Evolutionary conservation across 2,329 filamentous ascomycete species (phyloP).

Genomic region (Helicocarpus griseus): DNA sequence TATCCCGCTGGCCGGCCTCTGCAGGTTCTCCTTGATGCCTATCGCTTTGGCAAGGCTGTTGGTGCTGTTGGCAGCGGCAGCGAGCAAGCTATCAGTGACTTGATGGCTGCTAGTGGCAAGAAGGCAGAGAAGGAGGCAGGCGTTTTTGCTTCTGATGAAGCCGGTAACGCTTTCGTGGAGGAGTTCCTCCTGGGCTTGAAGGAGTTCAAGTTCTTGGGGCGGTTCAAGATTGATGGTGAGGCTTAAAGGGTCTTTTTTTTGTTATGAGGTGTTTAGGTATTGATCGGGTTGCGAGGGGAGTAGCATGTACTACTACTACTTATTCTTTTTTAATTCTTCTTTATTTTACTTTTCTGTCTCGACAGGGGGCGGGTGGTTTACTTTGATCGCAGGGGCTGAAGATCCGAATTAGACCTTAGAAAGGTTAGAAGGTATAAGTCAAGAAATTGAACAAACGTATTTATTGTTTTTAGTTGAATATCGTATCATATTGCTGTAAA

Average conservation of each 20-base stretch:
- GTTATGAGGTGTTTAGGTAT: too few species aligned
- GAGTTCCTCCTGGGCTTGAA: conserved; percentile 50
- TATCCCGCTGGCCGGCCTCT: conserved; percentile 55
- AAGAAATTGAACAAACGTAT: too few species aligned
- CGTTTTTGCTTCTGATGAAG: conserved; percentile 24
- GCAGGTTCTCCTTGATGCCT: conserved; percentile 54
- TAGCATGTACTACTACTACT: not conserved
- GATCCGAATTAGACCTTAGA: too few species aligned
- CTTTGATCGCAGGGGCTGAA: too few species aligned
- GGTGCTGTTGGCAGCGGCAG: conserved; percentile 45
- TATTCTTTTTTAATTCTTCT: not conserved
- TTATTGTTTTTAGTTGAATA: too few species aligned
- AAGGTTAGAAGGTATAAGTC: too few species aligned
- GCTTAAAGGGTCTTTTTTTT: not conserved
- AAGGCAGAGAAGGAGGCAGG: conserved; percentile 13
- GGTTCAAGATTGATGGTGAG: conserved; percentile 49
- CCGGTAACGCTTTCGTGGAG: conserved; percentile 32
- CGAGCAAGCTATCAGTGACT: conserved; percentile 29
- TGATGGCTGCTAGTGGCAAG: conserved; percentile 7
- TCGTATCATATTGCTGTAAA: too few species aligned
- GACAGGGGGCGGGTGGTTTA: too few species aligned
- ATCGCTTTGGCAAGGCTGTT: conserved; percentile 61
- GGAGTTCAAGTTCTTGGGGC: conserved; percentile 56
- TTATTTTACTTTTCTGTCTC: not conserved
- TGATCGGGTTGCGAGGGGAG: not conserved